Percentiles rank a stretch among this genome's conserved stretches.
Evolutionary conservation across 441 rosid genomes (phyloP).

Genomic region (Pelargonium australe): DNA sequence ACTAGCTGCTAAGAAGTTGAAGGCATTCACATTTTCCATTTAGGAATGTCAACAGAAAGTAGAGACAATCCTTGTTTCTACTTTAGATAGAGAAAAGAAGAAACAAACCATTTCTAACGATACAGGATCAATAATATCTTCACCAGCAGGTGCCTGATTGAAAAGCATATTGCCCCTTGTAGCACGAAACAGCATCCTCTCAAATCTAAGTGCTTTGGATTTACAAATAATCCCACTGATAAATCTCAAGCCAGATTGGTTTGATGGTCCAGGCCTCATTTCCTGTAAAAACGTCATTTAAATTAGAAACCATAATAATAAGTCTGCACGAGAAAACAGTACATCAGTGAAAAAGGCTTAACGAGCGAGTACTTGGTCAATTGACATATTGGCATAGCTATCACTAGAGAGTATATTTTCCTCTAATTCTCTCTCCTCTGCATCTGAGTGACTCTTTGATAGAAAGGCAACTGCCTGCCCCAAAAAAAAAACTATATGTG

Average conservation of each 20-base stretch:
- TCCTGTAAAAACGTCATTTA: slow-evolving; percentile 46
- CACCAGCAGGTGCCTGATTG: slow-evolving; percentile 62
- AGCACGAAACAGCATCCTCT: slow-evolving; percentile 91
- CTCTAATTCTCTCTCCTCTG: slow-evolving; percentile 71
- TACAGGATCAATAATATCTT: slow-evolving; percentile 74
- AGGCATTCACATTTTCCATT: slow-evolving; percentile 8
- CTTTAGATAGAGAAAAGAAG: slow-evolving; percentile 45
- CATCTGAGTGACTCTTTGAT: slow-evolving; percentile 50
- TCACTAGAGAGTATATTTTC: slow-evolving; percentile 58
- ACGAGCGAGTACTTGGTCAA: slow-evolving; percentile 63
- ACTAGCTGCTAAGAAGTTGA: slow-evolving; percentile 1
- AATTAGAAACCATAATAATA: slow-evolving; percentile 17
- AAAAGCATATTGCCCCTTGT: slow-evolving; percentile 84
- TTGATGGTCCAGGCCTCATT: slow-evolving; percentile 48
- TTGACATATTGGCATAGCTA: slow-evolving; percentile 44
- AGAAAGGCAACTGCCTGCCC: slow-evolving; percentile 75
- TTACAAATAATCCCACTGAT: slow-evolving; percentile 83
- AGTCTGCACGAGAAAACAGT: slow-evolving; percentile 19
- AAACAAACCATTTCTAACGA: slow-evolving; percentile 71
- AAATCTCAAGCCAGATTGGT: slow-evolving; percentile 81
- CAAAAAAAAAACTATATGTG: slow-evolving; percentile 8
- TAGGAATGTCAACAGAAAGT: slow-evolving; percentile 4
- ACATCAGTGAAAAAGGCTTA: slow-evolving; percentile 18
- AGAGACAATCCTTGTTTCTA: neutral
- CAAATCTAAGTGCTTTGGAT: slow-evolving; percentile 70